Percentiles rank a stretch among this genome's conserved stretches.
Conservation (phyloP, 805 yeast genomes). For the Saturnispora dispora region DNA sequence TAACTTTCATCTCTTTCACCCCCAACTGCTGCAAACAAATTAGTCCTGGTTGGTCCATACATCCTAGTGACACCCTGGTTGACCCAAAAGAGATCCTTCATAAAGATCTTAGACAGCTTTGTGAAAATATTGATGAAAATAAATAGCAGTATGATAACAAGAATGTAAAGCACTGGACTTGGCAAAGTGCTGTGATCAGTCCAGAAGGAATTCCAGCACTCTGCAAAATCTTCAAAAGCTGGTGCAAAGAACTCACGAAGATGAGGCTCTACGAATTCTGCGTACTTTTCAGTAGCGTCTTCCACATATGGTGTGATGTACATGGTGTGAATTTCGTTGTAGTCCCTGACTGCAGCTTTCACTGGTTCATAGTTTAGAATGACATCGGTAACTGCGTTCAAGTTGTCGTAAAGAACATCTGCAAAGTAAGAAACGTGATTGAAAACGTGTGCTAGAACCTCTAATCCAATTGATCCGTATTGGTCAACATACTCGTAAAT, state of each 20-base stretch:
- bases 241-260: neutral
- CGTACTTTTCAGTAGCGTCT: neutral
- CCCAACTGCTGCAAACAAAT: slow-evolving; percentile 6
- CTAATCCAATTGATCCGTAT: neutral
- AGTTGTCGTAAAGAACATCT: slow-evolving; percentile 4
- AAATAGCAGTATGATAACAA: slow-evolving; percentile 1
- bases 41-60: slow-evolving; percentile 16
- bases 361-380: slow-evolving; percentile 6
- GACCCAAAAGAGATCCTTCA: slow-evolving; percentile 20
- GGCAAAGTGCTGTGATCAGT: slow-evolving; percentile 1
- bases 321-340: neutral
- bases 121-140: slow-evolving; percentile 10
- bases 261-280: neutral
- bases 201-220: neutral
- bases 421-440: neutral
- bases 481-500: neutral
- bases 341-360: neutral
- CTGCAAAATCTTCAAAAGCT: slow-evolving; percentile 1
- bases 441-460: neutral
- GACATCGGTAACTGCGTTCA: slow-evolving; percentile 11
- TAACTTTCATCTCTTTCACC: slow-evolving; percentile 9
- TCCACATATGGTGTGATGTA: slow-evolving; percentile 1
- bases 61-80: slow-evolving; percentile 19
- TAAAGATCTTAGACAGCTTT: slow-evolving; percentile 13
- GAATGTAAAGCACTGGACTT: slow-evolving; percentile 4